Conservation (phyloP, 352 stramenopile species). For the Nothophytophthora sp. region DNA sequence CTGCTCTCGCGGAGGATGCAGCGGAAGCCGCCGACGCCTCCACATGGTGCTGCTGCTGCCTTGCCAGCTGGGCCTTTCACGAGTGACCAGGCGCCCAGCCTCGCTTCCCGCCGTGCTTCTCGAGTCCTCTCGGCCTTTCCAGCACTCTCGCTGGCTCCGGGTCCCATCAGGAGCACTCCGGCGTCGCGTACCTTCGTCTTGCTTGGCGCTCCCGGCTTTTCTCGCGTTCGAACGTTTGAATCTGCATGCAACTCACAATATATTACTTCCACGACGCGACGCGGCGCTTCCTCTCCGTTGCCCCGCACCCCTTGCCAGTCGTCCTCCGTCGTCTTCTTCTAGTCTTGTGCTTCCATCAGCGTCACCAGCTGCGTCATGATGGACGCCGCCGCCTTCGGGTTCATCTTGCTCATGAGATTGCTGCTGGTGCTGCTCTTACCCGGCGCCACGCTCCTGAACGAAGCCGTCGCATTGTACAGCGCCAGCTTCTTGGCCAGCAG, state of each 20-base stretch:
- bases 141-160: neutral
- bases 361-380: conserved; percentile 55
- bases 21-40: too few species aligned
- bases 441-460: conserved; percentile 24
- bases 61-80: too few species aligned
- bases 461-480: conserved; percentile 48
- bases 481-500: conserved; percentile 62
- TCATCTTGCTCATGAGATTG: conserved; percentile 68
- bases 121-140: too few species aligned
- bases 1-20: too few species aligned
- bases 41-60: too few species aligned
- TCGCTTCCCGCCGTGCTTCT: too few species aligned
- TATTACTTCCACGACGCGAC: too few species aligned
- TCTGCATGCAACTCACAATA: conserved; percentile 40
- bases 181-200: neutral
- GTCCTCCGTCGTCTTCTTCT: conserved; percentile 3
- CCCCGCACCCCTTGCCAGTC: neutral
- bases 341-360: conserved; percentile 32
- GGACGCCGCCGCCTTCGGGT: conserved; percentile 59
- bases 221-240: too few species aligned
- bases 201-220: neutral
- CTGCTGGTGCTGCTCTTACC: conserved; percentile 20
- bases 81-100: too few species aligned
- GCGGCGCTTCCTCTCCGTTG: too few species aligned
- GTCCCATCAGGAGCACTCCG: neutral